Percentiles rank a stretch among this genome's conserved stretches.
phyloP scores from a whole-genome alignment of 192 early-diverging fungal genomes.

The Gigaspora rosea region DNA sequence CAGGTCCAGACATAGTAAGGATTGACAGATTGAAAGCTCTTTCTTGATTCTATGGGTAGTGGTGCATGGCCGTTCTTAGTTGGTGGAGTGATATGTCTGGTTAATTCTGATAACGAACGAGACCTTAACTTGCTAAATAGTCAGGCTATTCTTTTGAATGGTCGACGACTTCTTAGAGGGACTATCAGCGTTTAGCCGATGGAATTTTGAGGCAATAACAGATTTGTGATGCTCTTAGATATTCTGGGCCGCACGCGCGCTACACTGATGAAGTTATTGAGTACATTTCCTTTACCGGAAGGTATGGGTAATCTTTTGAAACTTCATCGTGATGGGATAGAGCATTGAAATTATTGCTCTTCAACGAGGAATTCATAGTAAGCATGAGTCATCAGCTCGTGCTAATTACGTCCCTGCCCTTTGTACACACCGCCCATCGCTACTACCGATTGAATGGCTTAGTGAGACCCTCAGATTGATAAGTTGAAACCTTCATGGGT shows the following conservation, averaged over 20 bases:
- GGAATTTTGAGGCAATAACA: constrained; percentile 58
- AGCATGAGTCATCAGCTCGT: constrained; percentile 77
- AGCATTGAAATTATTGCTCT: constrained; percentile 78
- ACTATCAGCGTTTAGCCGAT: no score
- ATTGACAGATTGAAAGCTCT: constrained; percentile 56
- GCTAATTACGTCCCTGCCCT: constrained; percentile 83
- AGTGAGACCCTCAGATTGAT: constrained; percentile 75
- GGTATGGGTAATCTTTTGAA: constrained; percentile 73
- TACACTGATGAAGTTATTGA: constrained; percentile 66
- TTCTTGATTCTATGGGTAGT: constrained; percentile 54
- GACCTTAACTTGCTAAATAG: constrained; percentile 81
- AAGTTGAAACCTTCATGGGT: constrained; percentile 51
- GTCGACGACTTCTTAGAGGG: constrained; percentile 59
- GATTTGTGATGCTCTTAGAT: constrained; percentile 78
- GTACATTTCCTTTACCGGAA: constrained; percentile 53
- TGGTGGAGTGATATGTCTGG: constrained; percentile 80
- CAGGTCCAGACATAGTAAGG: constrained; percentile 59
- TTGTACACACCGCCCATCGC: constrained; percentile 78
- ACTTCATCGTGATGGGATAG: constrained; percentile 78
- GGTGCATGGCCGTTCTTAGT: constrained; percentile 51
- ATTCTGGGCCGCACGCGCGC: no score
- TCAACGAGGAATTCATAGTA: constrained; percentile 84
- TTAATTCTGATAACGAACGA: constrained; percentile 87
- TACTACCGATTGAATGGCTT: constrained; percentile 85
- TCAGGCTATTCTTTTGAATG: constrained; percentile 44